Evolutionary conservation across 495 filamentous ascomycete genomes (phyloP).

Genomic region (Pseudomonodictys pantanalensis): DNA sequence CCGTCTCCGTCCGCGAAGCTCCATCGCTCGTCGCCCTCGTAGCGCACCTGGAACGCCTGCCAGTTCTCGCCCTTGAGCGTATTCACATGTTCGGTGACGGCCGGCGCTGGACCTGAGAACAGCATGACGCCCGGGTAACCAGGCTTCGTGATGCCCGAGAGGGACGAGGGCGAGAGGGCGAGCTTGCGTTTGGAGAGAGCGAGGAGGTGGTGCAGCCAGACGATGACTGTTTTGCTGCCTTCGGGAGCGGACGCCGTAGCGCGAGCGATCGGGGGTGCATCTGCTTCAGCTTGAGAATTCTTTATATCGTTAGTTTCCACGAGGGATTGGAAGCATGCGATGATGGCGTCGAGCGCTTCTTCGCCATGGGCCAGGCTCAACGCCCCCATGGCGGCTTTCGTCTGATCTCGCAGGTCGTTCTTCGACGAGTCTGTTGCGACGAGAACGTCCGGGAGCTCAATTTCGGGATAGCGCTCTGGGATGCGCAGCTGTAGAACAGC

Average conservation of each 20-base stretch:
- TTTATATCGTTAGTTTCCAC: constrained; percentile 3
- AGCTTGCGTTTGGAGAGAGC: constrained; percentile 43
- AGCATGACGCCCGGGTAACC: constrained; percentile 44
- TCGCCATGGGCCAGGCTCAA: constrained; percentile 31
- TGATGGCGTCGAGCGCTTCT: constrained; percentile 40
- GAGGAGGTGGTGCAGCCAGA: constrained; percentile 46
- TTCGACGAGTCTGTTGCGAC: constrained; percentile 25
- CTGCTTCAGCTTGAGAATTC: not conserved
- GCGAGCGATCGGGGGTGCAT: not conserved
- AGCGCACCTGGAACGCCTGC: constrained; percentile 43
- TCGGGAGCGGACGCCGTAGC: not conserved
- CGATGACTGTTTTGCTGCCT: constrained; percentile 35
- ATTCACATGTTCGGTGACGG: constrained; percentile 40
- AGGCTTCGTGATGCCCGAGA: constrained; percentile 42
- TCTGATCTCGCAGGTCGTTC: constrained; percentile 34
- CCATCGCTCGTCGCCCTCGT: constrained; percentile 36
- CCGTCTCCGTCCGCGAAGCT: constrained; percentile 34
- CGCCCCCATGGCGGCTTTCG: constrained; percentile 25
- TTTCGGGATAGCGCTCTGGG: constrained; percentile 33
- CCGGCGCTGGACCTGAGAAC: constrained; percentile 36
- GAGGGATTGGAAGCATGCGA: constrained; percentile 35
- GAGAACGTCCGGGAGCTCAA: constrained; percentile 35
- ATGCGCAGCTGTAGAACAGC: constrained; percentile 34
- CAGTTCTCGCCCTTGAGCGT: constrained; percentile 41
- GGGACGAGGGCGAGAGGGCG: constrained; percentile 32